Percentiles rank a stretch among this genome's conserved stretches.
phyloP scores from a whole-genome alignment of 352 stramenopile genomes.

The Aphanomyces invadans region DNA sequence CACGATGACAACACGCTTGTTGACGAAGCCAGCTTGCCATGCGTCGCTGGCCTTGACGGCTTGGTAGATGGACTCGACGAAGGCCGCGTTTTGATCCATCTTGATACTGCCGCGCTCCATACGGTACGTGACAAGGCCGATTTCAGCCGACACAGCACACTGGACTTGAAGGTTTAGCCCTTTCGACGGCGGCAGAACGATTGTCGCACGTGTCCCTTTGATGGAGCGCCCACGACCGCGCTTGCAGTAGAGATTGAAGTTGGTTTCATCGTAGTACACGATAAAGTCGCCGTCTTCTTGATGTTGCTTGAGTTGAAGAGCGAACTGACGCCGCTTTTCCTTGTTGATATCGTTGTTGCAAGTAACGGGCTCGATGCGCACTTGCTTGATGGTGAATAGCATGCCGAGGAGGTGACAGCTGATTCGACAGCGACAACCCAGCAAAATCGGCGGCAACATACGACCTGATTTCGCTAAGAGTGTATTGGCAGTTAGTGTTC shows the following conservation, averaged over 20 bases:
- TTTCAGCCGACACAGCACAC: slow-evolving; percentile 17
- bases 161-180: slow-evolving; percentile 26
- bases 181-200: slow-evolving; percentile 16
- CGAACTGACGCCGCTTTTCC: slow-evolving; percentile 8
- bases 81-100: slow-evolving; percentile 26
- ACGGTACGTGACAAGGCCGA: slow-evolving; percentile 14
- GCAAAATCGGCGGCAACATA: background rate
- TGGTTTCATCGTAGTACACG: slow-evolving; percentile 24
- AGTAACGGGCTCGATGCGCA: slow-evolving; percentile 3
- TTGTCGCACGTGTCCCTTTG: slow-evolving; percentile 3
- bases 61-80: slow-evolving; percentile 17
- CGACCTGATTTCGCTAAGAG: background rate
- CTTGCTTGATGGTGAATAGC: slow-evolving; percentile 26
- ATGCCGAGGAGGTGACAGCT: slow-evolving; percentile 15
- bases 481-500: background rate
- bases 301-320: background rate
- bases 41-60: slow-evolving; percentile 1
- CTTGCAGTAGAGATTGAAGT: slow-evolving; percentile 27
- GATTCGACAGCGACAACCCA: slow-evolving; percentile 7
- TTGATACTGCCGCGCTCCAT: slow-evolving; percentile 26
- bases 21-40: background rate
- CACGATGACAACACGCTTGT: slow-evolving; percentile 28
- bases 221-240: slow-evolving; percentile 2
- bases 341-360: slow-evolving; percentile 28
- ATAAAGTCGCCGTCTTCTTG: slow-evolving; percentile 17